Percentiles rank a stretch among this genome's conserved stretches.
Conservation (phyloP, 768 basidiomycete genomes). For the Lentinula sp. region DNA sequence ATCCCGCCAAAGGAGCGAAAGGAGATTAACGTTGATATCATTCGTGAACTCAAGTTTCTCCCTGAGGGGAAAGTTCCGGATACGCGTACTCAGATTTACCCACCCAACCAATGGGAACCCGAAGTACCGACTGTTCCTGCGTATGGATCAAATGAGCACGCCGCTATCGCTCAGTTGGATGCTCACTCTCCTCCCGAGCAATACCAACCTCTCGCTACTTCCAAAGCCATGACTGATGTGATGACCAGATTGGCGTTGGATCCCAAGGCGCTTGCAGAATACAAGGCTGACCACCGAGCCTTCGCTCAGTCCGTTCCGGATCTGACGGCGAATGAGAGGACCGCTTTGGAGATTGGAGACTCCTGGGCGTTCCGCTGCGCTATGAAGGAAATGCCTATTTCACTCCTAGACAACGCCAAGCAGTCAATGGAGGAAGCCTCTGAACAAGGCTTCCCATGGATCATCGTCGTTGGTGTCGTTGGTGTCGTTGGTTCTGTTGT, state of each 20-base stretch:
- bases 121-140: neutral
- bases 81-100: neutral
- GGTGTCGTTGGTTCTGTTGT: constrained; percentile 1
- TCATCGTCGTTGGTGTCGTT: neutral
- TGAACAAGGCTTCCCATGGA: constrained; percentile 1
- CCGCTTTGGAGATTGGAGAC: constrained; percentile 1
- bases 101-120: constrained; percentile 1
- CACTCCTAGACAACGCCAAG: neutral
- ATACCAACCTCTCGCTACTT: constrained; percentile 2
- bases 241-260: constrained; percentile 5
- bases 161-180: neutral
- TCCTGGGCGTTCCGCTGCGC: constrained; percentile 2
- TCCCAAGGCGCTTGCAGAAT: constrained; percentile 2
- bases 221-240: constrained; percentile 2
- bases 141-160: neutral
- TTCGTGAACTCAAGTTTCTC: neutral
- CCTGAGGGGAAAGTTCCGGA: constrained; percentile 1
- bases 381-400: constrained; percentile 2
- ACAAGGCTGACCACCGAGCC: constrained; percentile 4
- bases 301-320: constrained; percentile 1
- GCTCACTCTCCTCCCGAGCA: neutral
- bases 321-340: constrained; percentile 1
- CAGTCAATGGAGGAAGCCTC: neutral
- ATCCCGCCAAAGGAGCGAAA: neutral
- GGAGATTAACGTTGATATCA: neutral